Percentiles rank a stretch among this genome's conserved stretches.
Conservation (phyloP, 345 rosid genomes). For the Acer negundo region DNA sequence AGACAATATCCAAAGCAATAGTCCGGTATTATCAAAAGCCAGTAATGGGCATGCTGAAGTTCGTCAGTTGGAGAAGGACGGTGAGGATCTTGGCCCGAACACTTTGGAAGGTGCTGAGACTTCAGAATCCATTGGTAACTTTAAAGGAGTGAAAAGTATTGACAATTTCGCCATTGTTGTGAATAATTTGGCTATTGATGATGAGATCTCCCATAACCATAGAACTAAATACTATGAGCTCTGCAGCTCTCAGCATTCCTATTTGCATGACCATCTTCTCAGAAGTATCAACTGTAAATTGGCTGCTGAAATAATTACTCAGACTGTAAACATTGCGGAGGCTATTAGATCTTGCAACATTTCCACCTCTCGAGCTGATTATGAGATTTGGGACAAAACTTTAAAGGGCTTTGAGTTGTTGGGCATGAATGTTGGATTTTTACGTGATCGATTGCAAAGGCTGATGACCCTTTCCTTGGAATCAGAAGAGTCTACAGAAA, state of each 20-base stretch:
- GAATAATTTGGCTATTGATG: constrained; percentile 33
- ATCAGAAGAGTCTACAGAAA: constrained; percentile 30
- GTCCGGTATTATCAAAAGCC: constrained; percentile 14
- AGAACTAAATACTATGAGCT: constrained; percentile 42
- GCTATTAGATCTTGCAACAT: constrained; percentile 41
- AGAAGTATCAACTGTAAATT: constrained; percentile 43
- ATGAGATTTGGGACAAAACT: constrained; percentile 44
- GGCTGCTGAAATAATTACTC: constrained; percentile 51
- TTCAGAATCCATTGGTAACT: constrained; percentile 25
- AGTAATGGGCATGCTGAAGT: constrained; percentile 4
- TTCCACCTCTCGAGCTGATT: constrained; percentile 34
- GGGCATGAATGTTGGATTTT: constrained; percentile 51
- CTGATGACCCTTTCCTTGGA: constrained; percentile 33
- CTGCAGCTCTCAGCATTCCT: constrained; percentile 40
- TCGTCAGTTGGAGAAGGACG: constrained; percentile 15
- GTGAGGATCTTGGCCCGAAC: constrained; percentile 8
- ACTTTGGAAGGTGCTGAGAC: constrained; percentile 15
- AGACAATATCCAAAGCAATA: constrained; percentile 23
- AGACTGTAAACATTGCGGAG: constrained; percentile 47
- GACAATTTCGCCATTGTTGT: constrained; percentile 36
- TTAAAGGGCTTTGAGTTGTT: constrained; percentile 53
- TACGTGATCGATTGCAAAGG: constrained; percentile 33
- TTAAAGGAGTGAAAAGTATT: constrained; percentile 26
- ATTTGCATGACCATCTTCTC: constrained; percentile 45
- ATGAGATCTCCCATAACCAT: constrained; percentile 36